A percentile compares a stretch with the other conserved stretches of the same genome.
Evolutionary conservation across 1,284 basidiomycete genomes (phyloP).

Genomic region (Anthracocystis panici-leucophaei): DNA sequence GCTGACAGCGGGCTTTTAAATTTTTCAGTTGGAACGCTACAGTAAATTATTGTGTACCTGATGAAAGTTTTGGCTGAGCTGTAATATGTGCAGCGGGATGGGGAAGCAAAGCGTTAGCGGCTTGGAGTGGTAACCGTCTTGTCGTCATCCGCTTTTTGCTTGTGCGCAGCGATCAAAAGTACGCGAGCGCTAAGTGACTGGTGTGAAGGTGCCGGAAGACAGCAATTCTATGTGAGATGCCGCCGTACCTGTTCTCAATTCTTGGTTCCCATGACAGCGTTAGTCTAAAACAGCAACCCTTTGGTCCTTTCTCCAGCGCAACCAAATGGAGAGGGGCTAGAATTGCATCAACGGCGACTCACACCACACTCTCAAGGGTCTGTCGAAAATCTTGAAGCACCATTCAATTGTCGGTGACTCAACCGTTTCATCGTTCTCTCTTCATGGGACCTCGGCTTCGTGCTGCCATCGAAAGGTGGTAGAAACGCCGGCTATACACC

Average conservation of each 20-base stretch:
- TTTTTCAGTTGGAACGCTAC: not conserved
- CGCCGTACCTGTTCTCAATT: too few relatives aligned
- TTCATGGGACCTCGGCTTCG: too few relatives aligned
- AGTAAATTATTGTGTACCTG: not conserved
- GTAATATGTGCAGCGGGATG: not conserved
- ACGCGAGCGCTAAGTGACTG: not conserved
- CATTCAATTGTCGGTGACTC: not conserved
- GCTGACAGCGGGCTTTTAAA: constrained; percentile 10
- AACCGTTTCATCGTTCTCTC: not conserved
- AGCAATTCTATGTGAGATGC: too few relatives aligned
- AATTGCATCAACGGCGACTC: constrained; percentile 1
- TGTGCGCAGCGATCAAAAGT: not conserved
- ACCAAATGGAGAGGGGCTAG: not conserved
- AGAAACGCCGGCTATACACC: too few relatives aligned
- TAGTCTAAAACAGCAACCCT: too few relatives aligned
- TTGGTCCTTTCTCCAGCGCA: not conserved
- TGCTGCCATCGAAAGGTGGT: too few relatives aligned
- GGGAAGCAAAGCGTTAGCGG: not conserved
- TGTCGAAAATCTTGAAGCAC: too few relatives aligned
- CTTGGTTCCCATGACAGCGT: too few relatives aligned
- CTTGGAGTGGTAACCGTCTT: too few relatives aligned
- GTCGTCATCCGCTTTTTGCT: not conserved
- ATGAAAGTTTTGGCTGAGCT: not conserved
- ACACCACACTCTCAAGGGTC: not conserved
- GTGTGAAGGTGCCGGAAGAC: too few relatives aligned